Percentiles rank a stretch among this genome's conserved stretches.
These are phyloP conservation scores for Entoloma clypeatum DNA, from an alignment of 1,284 basidiomycete species.

Conservation along the genomic window DNA sequence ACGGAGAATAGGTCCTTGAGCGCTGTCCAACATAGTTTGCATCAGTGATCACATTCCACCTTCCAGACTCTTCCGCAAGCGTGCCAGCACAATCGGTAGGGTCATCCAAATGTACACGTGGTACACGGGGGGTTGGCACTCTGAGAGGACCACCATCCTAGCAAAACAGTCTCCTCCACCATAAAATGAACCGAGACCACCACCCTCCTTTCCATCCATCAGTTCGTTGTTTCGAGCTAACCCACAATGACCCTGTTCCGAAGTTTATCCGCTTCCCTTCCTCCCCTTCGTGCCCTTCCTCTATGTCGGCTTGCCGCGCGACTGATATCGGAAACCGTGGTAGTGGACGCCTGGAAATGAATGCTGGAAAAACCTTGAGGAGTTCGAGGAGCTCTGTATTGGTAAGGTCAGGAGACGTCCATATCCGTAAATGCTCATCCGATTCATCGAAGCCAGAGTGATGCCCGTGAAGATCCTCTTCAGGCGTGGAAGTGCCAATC, in stretches of 20 bases:
- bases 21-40: too few species aligned
- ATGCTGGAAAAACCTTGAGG: slow-evolving; percentile 64
- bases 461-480: too few species aligned
- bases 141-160: too few species aligned
- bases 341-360: slow-evolving; percentile 56
- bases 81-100: too few species aligned
- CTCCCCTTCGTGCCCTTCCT: slow-evolving; percentile 55
- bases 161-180: slow-evolving; percentile 71
- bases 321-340: slow-evolving; percentile 55
- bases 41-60: too few species aligned
- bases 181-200: slow-evolving; percentile 68
- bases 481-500: slow-evolving; percentile 24
- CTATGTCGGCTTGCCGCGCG: slow-evolving; percentile 47
- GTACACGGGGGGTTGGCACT: too few species aligned
- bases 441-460: slow-evolving; percentile 41
- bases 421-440: slow-evolving; percentile 58
- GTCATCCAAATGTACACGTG: too few species aligned
- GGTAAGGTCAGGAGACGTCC: slow-evolving; percentile 66
- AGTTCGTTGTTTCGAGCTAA: slow-evolving; percentile 51
- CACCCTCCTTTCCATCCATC: slow-evolving; percentile 66
- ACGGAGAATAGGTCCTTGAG: too few species aligned
- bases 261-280: slow-evolving; percentile 54
- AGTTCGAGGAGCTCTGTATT: slow-evolving; percentile 64
- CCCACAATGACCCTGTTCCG: slow-evolving; percentile 72
- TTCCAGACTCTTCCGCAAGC: too few species aligned